Evolutionary conservation across 495 filamentous ascomycete species (phyloP).

Genomic region (Gamarada debralockiae): DNA sequence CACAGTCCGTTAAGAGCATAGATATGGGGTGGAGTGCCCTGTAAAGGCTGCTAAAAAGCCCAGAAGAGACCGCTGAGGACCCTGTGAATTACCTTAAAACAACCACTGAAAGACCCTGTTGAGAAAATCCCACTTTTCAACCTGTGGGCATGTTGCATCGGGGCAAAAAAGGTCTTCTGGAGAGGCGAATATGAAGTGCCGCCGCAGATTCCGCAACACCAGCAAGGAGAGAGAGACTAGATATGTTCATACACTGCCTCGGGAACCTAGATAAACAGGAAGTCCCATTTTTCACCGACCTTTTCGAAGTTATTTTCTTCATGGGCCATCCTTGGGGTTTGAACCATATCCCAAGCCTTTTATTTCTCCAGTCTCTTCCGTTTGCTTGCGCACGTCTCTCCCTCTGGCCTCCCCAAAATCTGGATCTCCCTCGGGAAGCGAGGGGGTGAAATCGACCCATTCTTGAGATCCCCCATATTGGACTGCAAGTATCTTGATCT

Average conservation of each 20-base stretch:
- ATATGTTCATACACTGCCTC: not conserved
- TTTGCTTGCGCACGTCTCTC: slow-evolving; percentile 20
- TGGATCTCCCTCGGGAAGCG: slow-evolving; percentile 3
- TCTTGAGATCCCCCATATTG: not conserved
- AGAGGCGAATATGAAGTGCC: not conserved
- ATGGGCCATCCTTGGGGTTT: slow-evolving; percentile 13
- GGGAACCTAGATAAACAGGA: not conserved
- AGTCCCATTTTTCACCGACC: slow-evolving; percentile 4
- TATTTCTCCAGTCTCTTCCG: slow-evolving; percentile 3
- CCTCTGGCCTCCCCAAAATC: slow-evolving; percentile 9
- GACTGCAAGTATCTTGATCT: no score
- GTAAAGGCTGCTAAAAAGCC: not conserved
- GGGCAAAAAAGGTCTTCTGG: not conserved
- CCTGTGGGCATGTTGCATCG: no score
- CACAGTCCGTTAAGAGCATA: no score
- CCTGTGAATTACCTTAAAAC: no score
- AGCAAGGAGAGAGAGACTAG: not conserved
- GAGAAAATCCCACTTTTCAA: not conserved
- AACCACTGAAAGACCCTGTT: not conserved
- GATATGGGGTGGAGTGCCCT: not conserved
- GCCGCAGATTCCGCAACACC: not conserved
- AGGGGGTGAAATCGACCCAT: slow-evolving; percentile 1
- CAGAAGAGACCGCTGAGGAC: no score
- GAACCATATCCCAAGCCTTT: no score
- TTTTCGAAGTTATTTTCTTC: slow-evolving; percentile 2